Evolutionary conservation across 306 rosid genomes (phyloP).

Genomic region (Casuarina cunninghamiana): DNA sequence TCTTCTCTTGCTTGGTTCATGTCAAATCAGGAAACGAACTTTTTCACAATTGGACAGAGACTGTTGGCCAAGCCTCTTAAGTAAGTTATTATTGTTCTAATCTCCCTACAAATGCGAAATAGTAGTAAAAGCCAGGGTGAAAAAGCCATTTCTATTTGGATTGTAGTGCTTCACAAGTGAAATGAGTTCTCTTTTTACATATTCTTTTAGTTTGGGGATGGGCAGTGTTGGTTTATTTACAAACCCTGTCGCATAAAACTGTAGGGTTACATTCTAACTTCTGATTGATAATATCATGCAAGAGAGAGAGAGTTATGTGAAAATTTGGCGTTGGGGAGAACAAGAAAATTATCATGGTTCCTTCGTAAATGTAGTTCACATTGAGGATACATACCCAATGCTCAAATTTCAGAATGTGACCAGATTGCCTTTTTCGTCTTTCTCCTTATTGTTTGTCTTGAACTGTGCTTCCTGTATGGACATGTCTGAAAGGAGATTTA

Average conservation of each 20-base stretch:
- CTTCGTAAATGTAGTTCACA: not conserved
- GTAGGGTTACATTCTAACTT: not conserved
- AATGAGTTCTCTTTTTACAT: not conserved
- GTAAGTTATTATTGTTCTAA: constrained; percentile 46
- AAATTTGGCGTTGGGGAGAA: not conserved
- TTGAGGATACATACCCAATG: not conserved
- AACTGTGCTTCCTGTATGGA: not conserved
- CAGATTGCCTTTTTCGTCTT: not conserved
- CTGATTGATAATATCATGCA: not conserved
- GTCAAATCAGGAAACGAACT: constrained; percentile 99
- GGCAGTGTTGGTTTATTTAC: not conserved
- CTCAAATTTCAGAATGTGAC: not conserved
- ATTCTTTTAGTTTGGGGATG: not conserved
- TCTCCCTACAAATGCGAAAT: not conserved
- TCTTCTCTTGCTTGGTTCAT: constrained; percentile 99
- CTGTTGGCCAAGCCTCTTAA: constrained; percentile 89
- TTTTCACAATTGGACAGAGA: constrained; percentile 97
- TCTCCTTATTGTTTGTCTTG: not conserved
- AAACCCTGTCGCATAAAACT: not conserved
- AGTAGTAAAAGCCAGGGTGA: not conserved
- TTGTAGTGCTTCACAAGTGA: not conserved
- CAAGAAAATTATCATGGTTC: not conserved
- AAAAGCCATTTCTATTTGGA: not conserved
- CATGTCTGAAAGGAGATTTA: not conserved
- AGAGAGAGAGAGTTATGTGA: not conserved